A percentile compares a stretch with the other conserved stretches of the same genome.
Conservation (phyloP, 768 basidiomycete genomes). For the Lentinula sp. region DNA sequence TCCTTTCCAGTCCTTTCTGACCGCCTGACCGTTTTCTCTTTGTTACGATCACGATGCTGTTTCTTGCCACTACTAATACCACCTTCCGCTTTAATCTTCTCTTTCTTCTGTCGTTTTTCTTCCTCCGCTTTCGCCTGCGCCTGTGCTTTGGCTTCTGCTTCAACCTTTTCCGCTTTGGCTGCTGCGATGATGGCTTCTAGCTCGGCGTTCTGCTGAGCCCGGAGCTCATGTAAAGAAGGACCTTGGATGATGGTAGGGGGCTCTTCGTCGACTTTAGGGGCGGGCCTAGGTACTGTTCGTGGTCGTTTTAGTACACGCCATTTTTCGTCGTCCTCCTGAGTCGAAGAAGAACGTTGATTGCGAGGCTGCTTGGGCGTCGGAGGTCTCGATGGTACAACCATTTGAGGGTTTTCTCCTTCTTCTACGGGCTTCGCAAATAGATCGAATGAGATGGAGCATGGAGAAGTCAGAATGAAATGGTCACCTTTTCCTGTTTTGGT, state of each 20-base stretch:
- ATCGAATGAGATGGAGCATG: background rate
- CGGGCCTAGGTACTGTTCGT: background rate
- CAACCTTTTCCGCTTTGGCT: slow-evolving; percentile 10
- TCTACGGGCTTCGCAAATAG: background rate
- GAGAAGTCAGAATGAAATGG: background rate
- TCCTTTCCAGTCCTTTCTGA: slow-evolving; percentile 37
- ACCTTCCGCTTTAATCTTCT: slow-evolving; percentile 12
- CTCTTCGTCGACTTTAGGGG: background rate
- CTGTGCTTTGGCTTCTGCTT: slow-evolving; percentile 12
- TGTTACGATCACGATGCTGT: slow-evolving; percentile 8
- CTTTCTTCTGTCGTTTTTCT: slow-evolving; percentile 17
- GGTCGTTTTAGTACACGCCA: background rate
- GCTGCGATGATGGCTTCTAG: background rate
- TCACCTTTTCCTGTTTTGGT: slow-evolving; percentile 10
- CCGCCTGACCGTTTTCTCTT: slow-evolving; percentile 21
- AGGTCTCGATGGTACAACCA: background rate
- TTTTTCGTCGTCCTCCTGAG: background rate
- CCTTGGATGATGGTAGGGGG: background rate
- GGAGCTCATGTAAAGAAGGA: background rate
- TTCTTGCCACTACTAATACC: slow-evolving; percentile 6
- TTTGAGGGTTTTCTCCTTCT: background rate
- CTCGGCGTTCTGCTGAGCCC: background rate
- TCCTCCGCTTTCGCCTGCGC: background rate
- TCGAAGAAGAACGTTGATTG: background rate
- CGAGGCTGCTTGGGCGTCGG: background rate